Evolutionary conservation across 768 basidiomycete species (phyloP).

Genomic region (Naganishia friedmannii): DNA sequence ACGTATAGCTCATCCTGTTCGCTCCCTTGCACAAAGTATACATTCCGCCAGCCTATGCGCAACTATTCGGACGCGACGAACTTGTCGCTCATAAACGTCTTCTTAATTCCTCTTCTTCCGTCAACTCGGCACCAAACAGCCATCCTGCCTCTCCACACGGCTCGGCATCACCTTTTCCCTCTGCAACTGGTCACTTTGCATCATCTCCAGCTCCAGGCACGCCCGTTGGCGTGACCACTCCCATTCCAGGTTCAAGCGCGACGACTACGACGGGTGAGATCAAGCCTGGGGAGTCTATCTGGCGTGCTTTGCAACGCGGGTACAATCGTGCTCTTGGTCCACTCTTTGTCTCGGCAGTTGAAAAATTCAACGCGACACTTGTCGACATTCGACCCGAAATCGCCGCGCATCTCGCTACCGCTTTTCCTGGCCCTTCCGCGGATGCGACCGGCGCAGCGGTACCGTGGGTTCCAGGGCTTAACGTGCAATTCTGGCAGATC

Average conservation of each 20-base stretch:
- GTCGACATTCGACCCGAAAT: constrained; percentile 33
- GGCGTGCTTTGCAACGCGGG: constrained; percentile 16
- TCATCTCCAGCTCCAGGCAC: constrained; percentile 31
- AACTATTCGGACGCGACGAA: constrained; percentile 40
- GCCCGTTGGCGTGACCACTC: background rate
- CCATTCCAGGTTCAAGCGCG: constrained; percentile 38
- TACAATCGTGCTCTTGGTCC: constrained; percentile 40
- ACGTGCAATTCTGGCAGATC: constrained; percentile 39
- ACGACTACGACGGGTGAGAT: constrained; percentile 41
- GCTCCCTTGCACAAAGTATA: constrained; percentile 37
- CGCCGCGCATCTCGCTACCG: background rate
- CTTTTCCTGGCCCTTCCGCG: constrained; percentile 17
- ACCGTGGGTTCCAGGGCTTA: constrained; percentile 1
- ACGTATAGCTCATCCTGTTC: background rate
- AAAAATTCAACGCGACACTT: constrained; percentile 46
- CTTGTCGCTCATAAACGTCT: constrained; percentile 31
- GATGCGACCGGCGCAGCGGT: constrained; percentile 26
- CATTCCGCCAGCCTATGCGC: constrained; percentile 41
- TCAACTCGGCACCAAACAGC: background rate
- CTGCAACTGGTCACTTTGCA: constrained; percentile 33
- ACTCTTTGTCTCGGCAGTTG: constrained; percentile 42
- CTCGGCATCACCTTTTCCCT: constrained; percentile 14
- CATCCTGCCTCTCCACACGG: constrained; percentile 17
- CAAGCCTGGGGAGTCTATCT: constrained; percentile 36
- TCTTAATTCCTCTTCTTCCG: constrained; percentile 9